phyloP scores from a whole-genome alignment of 345 rosid genomes.

The Hevea brasiliensis region DNA sequence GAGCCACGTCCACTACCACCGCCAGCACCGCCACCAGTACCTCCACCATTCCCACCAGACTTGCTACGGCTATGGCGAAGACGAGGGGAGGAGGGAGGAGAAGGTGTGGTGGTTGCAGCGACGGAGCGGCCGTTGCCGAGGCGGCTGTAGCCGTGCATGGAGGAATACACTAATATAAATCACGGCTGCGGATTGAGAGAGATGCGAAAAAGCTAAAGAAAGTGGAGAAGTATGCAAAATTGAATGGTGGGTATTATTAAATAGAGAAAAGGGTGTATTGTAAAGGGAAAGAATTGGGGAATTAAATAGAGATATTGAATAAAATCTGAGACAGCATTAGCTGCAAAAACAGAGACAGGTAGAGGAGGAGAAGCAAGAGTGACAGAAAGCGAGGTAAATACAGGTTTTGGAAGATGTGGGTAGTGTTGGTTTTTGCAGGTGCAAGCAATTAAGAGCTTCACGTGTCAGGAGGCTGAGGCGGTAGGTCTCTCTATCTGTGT shows the following conservation, averaged over 20 bases:
- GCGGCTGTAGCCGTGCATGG: constrained; percentile 87
- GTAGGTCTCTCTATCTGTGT: background rate
- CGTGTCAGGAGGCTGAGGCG: background rate
- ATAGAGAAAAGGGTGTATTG: no score
- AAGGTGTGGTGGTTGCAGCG: constrained; percentile 31
- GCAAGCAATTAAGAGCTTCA: constrained; percentile 2
- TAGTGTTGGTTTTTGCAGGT: background rate
- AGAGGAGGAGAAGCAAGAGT: no score
- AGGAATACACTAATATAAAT: background rate
- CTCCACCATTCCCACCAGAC: constrained; percentile 13
- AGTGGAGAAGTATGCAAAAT: background rate
- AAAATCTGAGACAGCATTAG: background rate
- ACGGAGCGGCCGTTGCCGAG: constrained; percentile 59
- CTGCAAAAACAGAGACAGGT: no score
- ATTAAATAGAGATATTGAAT: background rate
- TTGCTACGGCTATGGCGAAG: constrained; percentile 58
- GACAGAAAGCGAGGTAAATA: background rate
- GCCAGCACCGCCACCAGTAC: constrained; percentile 21
- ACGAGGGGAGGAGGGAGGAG: constrained; percentile 90
- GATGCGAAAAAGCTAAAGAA: background rate
- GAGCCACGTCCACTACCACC: constrained; percentile 18
- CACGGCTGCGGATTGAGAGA: no score
- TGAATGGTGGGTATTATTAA: background rate
- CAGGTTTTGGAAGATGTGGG: background rate
- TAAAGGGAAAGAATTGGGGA: no score